Conservation (phyloP, 2,329 filamentous ascomycete genomes). For the Diaporthe sp. region DNA sequence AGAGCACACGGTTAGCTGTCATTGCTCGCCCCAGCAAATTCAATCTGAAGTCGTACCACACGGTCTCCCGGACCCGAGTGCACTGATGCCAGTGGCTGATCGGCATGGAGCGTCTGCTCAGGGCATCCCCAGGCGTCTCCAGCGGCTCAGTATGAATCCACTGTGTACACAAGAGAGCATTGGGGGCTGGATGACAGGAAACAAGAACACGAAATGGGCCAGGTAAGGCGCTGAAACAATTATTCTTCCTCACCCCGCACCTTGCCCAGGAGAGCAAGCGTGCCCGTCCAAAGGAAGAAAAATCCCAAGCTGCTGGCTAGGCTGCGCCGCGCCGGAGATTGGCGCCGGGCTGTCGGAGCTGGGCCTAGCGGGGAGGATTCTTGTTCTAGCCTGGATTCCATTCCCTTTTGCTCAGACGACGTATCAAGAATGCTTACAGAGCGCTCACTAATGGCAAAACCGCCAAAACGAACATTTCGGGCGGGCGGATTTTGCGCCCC, state of each 20-base stretch:
- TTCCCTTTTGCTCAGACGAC: neutral
- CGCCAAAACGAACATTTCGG: neutral
- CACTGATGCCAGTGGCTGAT: constrained; percentile 26
- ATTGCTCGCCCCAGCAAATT: neutral
- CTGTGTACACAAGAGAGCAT: neutral
- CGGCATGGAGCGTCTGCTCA: constrained; percentile 8
- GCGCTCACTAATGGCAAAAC: neutral
- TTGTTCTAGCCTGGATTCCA: constrained; percentile 12
- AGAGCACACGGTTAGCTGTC: neutral
- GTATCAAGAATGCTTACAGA: neutral
- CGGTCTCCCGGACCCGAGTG: constrained; percentile 4
- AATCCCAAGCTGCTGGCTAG: constrained; percentile 7
- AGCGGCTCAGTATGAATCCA: neutral
- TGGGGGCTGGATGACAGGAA: neutral
- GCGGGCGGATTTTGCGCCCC: neutral
- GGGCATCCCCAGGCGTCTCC: constrained; percentile 3
- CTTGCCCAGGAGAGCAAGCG: neutral
- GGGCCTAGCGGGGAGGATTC: constrained; percentile 1
- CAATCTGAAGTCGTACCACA: constrained; percentile 17
- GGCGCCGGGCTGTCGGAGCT: constrained; percentile 10
- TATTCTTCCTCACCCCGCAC: constrained; percentile 22
- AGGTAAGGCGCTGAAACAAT: constrained; percentile 26
- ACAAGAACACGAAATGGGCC: neutral
- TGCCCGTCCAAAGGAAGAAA: neutral
- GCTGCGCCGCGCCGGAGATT: constrained; percentile 16